Evolutionary conservation across 352 stramenopile genomes (phyloP).

Genomic region (Globisporangium barbulae): DNA sequence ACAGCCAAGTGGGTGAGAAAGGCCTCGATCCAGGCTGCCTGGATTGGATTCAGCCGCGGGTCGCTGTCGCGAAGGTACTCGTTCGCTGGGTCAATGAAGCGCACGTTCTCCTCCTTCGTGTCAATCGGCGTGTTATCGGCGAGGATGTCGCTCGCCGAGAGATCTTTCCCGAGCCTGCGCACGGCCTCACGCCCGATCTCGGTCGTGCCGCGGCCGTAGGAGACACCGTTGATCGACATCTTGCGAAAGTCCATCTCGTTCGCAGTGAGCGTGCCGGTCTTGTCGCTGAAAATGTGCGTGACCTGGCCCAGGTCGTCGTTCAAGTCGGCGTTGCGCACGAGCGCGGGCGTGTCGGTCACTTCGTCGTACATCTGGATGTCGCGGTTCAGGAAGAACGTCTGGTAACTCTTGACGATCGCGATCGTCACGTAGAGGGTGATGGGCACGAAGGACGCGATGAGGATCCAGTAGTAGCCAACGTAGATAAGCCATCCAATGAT

Average conservation of each 20-base stretch:
- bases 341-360: constrained; percentile 67
- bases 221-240: constrained; percentile 81
- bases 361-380: constrained; percentile 87
- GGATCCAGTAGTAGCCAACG: constrained; percentile 87
- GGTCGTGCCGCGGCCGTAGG: constrained; percentile 78
- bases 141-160: constrained; percentile 72
- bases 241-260: constrained; percentile 91
- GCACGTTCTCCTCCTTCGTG: constrained; percentile 65
- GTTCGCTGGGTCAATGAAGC: constrained; percentile 73
- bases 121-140: constrained; percentile 60
- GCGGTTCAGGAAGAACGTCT: constrained; percentile 83
- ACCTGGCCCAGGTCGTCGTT: constrained; percentile 87
- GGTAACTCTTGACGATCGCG: constrained; percentile 84
- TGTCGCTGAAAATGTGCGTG: constrained; percentile 89
- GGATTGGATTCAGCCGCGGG: constrained; percentile 34
- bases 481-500: constrained; percentile 71
- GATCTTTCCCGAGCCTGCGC: constrained; percentile 63
- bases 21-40: constrained; percentile 71
- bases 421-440: constrained; percentile 90
- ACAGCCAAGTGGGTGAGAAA: constrained; percentile 82
- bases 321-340: constrained; percentile 80
- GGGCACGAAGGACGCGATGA: constrained; percentile 85
- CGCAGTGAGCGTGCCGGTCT: constrained; percentile 80
- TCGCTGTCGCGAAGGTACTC: constrained; percentile 62
- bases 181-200: constrained; percentile 81